Conservation (phyloP, 495 filamentous ascomycete genomes). For the Tuber microsphaerosporum region DNA sequence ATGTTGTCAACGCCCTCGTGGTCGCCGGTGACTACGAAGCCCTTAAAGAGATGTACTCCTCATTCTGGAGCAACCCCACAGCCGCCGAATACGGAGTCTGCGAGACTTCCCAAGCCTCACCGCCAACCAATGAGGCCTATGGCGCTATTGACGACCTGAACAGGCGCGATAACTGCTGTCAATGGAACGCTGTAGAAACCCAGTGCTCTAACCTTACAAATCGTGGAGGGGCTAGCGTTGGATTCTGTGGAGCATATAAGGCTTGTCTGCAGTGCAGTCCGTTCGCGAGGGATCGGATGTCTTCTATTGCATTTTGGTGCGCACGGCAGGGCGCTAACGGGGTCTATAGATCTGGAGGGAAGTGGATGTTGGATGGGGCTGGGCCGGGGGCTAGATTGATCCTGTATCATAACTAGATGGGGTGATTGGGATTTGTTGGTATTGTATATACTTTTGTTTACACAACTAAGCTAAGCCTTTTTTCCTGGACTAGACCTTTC, state of each 20-base stretch:
- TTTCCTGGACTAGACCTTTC: too few species aligned
- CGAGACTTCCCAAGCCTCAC: not conserved
- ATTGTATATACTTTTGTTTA: too few species aligned
- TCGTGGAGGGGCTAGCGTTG: not conserved
- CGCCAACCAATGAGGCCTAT: not conserved
- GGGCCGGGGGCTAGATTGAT: not conserved
- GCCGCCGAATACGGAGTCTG: not conserved
- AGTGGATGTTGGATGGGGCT: not conserved
- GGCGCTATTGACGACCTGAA: not conserved
- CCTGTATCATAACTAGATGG: not conserved
- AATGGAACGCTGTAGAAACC: not conserved
- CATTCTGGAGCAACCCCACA: not conserved
- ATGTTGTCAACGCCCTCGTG: not conserved
- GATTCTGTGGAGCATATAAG: not conserved
- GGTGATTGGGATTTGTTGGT: not conserved
- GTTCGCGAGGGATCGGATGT: not conserved
- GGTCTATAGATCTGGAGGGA: not conserved
- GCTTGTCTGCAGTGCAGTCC: not conserved
- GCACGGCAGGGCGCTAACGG: not conserved
- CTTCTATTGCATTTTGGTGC: not conserved
- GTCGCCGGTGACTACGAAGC: not conserved
- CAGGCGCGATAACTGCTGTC: not conserved
- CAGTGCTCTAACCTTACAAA: conserved; percentile 1
- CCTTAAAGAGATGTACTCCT: not conserved
- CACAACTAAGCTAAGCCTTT: too few species aligned